These are phyloP conservation scores for Fusarium drepaniforme DNA, from an alignment of 2,329 filamentous ascomycete species.

Conservation along the genomic window DNA sequence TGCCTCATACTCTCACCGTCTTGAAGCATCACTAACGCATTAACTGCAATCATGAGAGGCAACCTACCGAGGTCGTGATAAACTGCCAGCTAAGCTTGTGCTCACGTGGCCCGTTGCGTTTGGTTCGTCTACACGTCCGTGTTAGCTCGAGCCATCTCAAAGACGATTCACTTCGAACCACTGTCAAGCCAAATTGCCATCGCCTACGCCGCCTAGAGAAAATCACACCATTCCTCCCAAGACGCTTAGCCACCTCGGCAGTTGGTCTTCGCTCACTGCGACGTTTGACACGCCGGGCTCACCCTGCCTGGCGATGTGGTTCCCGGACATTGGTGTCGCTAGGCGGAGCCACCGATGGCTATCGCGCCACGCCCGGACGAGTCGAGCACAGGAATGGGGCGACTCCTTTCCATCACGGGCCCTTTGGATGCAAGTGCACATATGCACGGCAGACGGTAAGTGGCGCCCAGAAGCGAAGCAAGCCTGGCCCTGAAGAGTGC, in stretches of 20 bases:
- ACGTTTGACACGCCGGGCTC: conserved; percentile 21
- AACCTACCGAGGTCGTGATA: neutral
- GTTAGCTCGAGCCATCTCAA: neutral
- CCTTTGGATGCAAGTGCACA: conserved; percentile 14
- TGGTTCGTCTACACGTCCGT: neutral
- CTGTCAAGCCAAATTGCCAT: neutral
- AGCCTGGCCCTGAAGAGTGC: conserved; percentile 25
- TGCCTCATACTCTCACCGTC: neutral
- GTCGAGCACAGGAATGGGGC: conserved; percentile 22
- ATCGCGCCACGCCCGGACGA: conserved; percentile 20
- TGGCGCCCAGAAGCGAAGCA: conserved; percentile 33
- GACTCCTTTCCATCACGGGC: conserved; percentile 28
- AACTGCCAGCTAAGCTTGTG: neutral
- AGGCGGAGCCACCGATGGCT: conserved; percentile 26
- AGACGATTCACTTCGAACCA: neutral
- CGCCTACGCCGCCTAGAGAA: neutral
- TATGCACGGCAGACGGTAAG: conserved; percentile 22
- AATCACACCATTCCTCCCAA: neutral
- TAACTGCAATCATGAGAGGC: neutral
- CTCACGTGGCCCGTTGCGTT: neutral
- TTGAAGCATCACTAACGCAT: neutral
- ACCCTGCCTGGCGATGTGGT: conserved; percentile 18
- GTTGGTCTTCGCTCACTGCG: conserved; percentile 22
- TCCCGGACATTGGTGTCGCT: conserved; percentile 9
- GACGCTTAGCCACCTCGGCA: conserved; percentile 12